Evolutionary conservation across 306 rosid species (phyloP), one percentile per base, ranked within the genome.

Genomic region (Neltuma alba): DNA sequence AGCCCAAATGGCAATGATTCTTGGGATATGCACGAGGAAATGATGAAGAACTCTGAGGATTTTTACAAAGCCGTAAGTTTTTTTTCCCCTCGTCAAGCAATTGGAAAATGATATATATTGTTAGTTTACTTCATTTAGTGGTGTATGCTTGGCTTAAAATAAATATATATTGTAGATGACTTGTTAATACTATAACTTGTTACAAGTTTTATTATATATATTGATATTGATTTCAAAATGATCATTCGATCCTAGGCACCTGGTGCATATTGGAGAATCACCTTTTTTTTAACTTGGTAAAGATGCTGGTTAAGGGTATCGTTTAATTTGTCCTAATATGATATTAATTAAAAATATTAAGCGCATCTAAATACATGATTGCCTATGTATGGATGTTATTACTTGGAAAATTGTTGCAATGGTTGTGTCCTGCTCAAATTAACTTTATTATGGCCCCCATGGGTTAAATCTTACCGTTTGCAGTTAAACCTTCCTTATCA

Each of bases 11-110:
- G 78, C 54, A 87, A 85, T 66, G 99, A 91, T 44, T 96, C 99
- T 0, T 96, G 98, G 98, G 92, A 86, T 37, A 93, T 96, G 98
- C 98, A 88, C 0, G 98, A 96, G 85, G 99, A 93, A 89, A 93
- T 96, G 99, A 81, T 96, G 1, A 93, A 90, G 76, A 96, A 96
- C 76, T 91, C 99, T 0, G 96, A 96, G 82, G 99, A 96, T 2
- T 96, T 96, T 66, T 96, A 93, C 88, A 79, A 88, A 82, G 78
- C 34, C 84, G 99, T 92, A 86, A 74, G 27, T 40, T 3, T 5
- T 68, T 9, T 66, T n/a, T n/a, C n/a, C 25, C 68, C 70, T 61
- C 63, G 41, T 60, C 38, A 38, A 63, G 42, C 68, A 41, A 48
- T 28, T 64, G 14, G 36, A 69, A 74, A 69, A 40, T 79, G 54